phyloP scores from a whole-genome alignment of 805 yeast genomes.

The Priceomyces melissophilus region DNA sequence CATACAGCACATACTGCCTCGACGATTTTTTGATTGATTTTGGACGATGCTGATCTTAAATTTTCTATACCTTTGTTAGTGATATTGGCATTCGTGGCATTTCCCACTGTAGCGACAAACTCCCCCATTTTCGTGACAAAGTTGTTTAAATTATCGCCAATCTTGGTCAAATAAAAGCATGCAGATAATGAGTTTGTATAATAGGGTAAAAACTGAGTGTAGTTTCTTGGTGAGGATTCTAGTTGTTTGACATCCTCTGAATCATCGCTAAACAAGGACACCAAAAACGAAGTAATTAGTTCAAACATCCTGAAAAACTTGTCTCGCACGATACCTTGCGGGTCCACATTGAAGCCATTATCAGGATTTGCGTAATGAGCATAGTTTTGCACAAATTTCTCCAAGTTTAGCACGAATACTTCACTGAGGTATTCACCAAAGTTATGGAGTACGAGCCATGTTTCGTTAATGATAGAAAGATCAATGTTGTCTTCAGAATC shows the following conservation, averaged over 20 bases:
- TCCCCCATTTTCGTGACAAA: slow-evolving; percentile 31
- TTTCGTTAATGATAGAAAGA: slow-evolving; percentile 38
- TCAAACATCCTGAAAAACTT: slow-evolving; percentile 23
- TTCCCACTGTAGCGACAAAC: slow-evolving; percentile 31
- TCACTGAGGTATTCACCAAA: slow-evolving; percentile 32
- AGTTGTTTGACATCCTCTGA: slow-evolving; percentile 23
- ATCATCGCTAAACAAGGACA: slow-evolving; percentile 26
- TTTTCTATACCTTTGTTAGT: slow-evolving; percentile 35
- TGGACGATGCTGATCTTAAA: slow-evolving; percentile 28
- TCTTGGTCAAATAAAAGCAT: slow-evolving; percentile 29
- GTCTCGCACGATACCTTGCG: slow-evolving; percentile 24
- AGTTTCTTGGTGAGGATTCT: slow-evolving; percentile 34
- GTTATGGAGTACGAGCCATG: slow-evolving; percentile 40
- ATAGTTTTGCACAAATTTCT: slow-evolving; percentile 37
- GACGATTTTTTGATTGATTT: slow-evolving; percentile 35
- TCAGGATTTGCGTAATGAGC: slow-evolving; percentile 25
- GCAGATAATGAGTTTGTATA: slow-evolving; percentile 41
- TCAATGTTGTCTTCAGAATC: slow-evolving; percentile 39
- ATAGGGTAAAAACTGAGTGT: slow-evolving; percentile 34
- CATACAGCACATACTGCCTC: slow-evolving; percentile 43
- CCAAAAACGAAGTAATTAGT: slow-evolving; percentile 23
- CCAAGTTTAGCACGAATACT: slow-evolving; percentile 24
- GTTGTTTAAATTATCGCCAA: slow-evolving; percentile 23
- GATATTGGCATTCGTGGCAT: slow-evolving; percentile 26
- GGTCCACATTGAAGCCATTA: slow-evolving; percentile 25